These are phyloP conservation scores for Penicillium sp. DNA, from an alignment of 2,329 filamentous ascomycete species.

Conservation along the genomic window DNA sequence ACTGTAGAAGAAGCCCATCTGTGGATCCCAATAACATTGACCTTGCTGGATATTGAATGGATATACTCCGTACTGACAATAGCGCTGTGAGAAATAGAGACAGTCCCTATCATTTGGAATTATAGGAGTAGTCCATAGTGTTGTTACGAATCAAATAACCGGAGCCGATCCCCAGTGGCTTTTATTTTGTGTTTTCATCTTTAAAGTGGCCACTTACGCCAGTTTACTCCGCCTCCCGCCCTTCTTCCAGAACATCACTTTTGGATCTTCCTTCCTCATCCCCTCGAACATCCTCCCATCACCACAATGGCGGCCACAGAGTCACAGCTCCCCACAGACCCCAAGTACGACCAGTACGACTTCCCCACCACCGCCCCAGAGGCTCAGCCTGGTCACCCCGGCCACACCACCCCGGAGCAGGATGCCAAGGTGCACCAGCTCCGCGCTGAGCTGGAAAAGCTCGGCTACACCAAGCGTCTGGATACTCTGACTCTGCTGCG, in stretches of 20 bases:
- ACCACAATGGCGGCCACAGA: slow-evolving; percentile 35
- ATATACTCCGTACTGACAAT: not conserved
- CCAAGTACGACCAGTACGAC: slow-evolving; percentile 96
- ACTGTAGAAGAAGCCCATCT: not conserved
- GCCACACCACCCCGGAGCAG: slow-evolving; percentile 81
- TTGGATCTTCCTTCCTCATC: slow-evolving; percentile 5
- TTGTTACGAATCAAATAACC: not conserved
- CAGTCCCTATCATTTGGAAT: not conserved
- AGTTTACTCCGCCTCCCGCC: slow-evolving; percentile 22
- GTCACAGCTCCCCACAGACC: slow-evolving; percentile 59
- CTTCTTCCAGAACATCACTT: slow-evolving; percentile 13
- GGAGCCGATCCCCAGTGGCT: not conserved
- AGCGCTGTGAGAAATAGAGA: not conserved
- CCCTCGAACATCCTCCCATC: slow-evolving; percentile 12
- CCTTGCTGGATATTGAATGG: not conserved
- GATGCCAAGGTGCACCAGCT: slow-evolving; percentile 88
- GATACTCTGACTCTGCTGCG: slow-evolving; percentile 92
- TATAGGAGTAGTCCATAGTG: not conserved
- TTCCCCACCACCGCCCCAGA: slow-evolving; percentile 78
- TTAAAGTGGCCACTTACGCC: slow-evolving; percentile 27
- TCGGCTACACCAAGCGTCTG: slow-evolving; percentile 78
- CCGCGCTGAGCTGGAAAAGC: slow-evolving; percentile 78
- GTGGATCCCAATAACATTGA: not conserved
- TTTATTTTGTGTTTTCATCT: not conserved
- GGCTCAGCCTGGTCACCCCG: slow-evolving; percentile 75